Percentiles rank a stretch among this genome's conserved stretches.
Conservation (phyloP, 768 basidiomycete species). For the Boletus rubescentipes region DNA sequence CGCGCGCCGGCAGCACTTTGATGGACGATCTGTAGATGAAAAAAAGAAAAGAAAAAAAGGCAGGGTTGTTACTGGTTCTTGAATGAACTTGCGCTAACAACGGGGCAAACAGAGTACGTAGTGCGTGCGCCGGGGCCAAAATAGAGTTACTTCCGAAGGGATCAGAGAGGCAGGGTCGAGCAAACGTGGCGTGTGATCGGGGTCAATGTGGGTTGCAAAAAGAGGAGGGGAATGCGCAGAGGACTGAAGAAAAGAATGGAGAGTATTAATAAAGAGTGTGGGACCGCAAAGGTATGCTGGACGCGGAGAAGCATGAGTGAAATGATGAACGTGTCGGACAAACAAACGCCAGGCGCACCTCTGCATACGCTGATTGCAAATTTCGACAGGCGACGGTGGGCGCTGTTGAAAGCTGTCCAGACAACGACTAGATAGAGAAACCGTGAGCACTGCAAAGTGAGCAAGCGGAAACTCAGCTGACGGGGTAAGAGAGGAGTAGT, state of each 20-base stretch:
- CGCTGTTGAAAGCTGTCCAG: conserved; percentile 2
- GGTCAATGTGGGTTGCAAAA: conserved; percentile 8
- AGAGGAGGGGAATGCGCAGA: no score
- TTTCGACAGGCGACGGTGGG: not conserved
- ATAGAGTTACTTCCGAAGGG: conserved; percentile 18
- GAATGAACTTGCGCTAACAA: conserved; percentile 1
- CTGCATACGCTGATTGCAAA: conserved; percentile 16
- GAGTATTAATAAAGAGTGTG: conserved; percentile 14
- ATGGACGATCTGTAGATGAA: conserved; percentile 3
- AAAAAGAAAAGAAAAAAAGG: not conserved
- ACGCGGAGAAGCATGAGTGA: not conserved
- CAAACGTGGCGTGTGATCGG: conserved; percentile 12
- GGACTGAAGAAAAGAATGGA: conserved; percentile 5
- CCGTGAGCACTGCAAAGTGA: not conserved
- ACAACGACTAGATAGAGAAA: not conserved
- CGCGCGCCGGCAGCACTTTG: not conserved
- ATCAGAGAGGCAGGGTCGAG: not conserved
- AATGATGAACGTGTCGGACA: no score
- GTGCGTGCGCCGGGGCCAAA: conserved; percentile 8
- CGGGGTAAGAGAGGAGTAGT: no score
- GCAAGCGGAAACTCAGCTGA: no score
- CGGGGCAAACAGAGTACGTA: conserved; percentile 20
- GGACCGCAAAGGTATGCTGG: conserved; percentile 11
- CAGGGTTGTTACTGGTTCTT: not conserved
- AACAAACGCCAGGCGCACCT: conserved; percentile 7